Percentiles rank a stretch among this genome's conserved stretches.
Evolutionary conservation across 805 yeast genomes (phyloP).

Genomic region (Myxozyma kluyveri): DNA sequence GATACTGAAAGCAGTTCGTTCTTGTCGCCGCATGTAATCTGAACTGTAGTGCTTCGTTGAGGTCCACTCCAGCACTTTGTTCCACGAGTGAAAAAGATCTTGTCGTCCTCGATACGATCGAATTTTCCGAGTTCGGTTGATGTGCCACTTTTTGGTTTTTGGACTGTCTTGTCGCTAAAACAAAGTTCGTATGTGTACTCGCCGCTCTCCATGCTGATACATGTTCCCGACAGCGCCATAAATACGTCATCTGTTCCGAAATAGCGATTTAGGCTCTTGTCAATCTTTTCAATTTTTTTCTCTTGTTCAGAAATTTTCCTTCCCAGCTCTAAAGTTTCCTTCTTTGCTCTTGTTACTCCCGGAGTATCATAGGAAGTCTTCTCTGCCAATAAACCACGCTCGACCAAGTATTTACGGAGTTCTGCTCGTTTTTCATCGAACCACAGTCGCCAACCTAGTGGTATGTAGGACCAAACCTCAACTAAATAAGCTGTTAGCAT

Average conservation of each 20-base stretch:
- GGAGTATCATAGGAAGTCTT: constrained; percentile 17
- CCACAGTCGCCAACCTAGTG: constrained; percentile 19
- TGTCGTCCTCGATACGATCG: constrained; percentile 35
- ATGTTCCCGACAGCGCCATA: constrained; percentile 52
- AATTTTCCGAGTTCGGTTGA: constrained; percentile 51
- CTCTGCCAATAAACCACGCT: constrained; percentile 22
- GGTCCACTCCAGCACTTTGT: constrained; percentile 96
- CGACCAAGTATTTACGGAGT: constrained; percentile 12
- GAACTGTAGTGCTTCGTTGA: constrained; percentile 62
- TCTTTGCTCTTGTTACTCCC: constrained; percentile 20
- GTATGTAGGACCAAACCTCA: constrained; percentile 16
- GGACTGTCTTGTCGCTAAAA: constrained; percentile 55
- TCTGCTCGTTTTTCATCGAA: constrained; percentile 12
- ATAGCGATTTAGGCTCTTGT: constrained; percentile 30
- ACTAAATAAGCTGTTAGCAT: constrained; percentile 1
- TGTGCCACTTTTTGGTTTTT: constrained; percentile 47
- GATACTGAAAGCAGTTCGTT: constrained; percentile 60
- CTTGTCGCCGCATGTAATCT: constrained; percentile 63
- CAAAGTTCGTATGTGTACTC: constrained; percentile 70
- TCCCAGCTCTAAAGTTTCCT: constrained; percentile 16
- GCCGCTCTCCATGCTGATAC: constrained; percentile 54
- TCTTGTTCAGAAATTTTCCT: constrained; percentile 13
- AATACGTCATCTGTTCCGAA: constrained; percentile 65
- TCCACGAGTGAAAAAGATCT: constrained; percentile 55
- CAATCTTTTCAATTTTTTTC: constrained; percentile 26